Conservation (phyloP, 345 rosid species). For the Punica granatum region DNA sequence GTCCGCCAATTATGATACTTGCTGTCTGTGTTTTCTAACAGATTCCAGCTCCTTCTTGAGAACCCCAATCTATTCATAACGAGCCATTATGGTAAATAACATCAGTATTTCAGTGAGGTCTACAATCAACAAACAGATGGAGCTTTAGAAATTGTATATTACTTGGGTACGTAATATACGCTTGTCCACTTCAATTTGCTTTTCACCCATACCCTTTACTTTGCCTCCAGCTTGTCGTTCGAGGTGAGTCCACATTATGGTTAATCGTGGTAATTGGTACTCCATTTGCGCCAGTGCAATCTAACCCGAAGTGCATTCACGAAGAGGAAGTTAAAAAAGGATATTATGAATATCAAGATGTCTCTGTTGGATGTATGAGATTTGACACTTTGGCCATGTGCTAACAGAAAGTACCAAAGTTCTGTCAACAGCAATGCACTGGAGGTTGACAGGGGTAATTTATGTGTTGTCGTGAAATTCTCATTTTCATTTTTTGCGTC, state of each 20-base stretch:
- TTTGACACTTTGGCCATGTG: neutral
- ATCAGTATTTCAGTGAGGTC: slow-evolving; percentile 1
- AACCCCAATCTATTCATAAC: slow-evolving; percentile 53
- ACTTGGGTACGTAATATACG: slow-evolving; percentile 86
- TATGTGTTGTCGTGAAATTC: neutral
- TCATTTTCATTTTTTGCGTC: neutral
- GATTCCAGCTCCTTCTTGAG: slow-evolving; percentile 87
- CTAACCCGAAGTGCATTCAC: slow-evolving; percentile 19
- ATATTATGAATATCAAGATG: slow-evolving; percentile 3
- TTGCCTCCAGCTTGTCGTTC: slow-evolving; percentile 95
- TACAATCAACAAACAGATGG: slow-evolving; percentile 2
- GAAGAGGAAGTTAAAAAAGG: neutral
- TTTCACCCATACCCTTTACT: slow-evolving; percentile 99
- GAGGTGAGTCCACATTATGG: slow-evolving; percentile 92
- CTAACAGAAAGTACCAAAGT: neutral
- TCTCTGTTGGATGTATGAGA: neutral
- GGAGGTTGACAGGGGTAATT: neutral
- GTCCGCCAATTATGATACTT: slow-evolving; percentile 63
- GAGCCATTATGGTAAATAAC: neutral
- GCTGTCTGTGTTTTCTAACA: slow-evolving; percentile 89
- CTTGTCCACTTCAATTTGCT: slow-evolving; percentile 97
- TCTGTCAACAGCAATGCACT: neutral
- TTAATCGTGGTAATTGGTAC: slow-evolving; percentile 85
- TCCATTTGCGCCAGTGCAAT: slow-evolving; percentile 97
- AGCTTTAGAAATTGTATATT: slow-evolving; percentile 1